phyloP scores from a whole-genome alignment of 192 early-diverging fungal genomes.

The Paraglomus occultum region DNA sequence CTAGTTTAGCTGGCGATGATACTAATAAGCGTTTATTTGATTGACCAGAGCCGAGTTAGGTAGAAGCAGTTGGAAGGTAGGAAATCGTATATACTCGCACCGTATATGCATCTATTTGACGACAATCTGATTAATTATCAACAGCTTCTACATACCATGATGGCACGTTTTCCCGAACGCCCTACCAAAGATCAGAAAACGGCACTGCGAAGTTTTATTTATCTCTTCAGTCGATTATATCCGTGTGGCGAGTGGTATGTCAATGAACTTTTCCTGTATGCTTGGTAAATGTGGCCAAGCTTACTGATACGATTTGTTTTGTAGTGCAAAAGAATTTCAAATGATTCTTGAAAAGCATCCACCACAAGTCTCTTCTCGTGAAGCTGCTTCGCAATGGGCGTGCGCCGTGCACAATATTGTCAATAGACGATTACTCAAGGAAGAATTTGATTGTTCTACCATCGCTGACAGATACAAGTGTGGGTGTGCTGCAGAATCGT shows the following conservation, averaged over 20 bases:
- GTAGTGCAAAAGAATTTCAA: conserved; percentile 88
- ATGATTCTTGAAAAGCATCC: conserved; percentile 72
- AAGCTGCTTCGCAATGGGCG: conserved; percentile 78
- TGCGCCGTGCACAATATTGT: conserved; percentile 91
- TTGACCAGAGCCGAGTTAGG: conserved; percentile 79
- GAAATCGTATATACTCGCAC: background rate
- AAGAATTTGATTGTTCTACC: conserved; percentile 74
- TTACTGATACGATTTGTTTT: background rate
- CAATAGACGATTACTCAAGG: conserved; percentile 81
- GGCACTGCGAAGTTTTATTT: conserved; percentile 78
- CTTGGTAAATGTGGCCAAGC: background rate
- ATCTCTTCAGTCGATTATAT: conserved; percentile 81
- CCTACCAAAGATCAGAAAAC: conserved; percentile 75
- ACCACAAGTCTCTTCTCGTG: conserved; percentile 70
- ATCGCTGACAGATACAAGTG: conserved; percentile 82
- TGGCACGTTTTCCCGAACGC: conserved; percentile 76
- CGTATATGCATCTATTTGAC: background rate
- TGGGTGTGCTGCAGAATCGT: conserved; percentile 64
- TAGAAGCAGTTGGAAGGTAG: conserved; percentile 77
- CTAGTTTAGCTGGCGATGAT: background rate
- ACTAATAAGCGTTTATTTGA: background rate
- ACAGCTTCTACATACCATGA: conserved; percentile 88
- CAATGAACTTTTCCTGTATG: background rate
- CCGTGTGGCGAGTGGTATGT: conserved; percentile 93
- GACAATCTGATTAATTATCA: background rate